These are phyloP conservation scores for Gentiana macrophylla DNA, from an alignment of 257 asterid genomes.

Conservation along the genomic window DNA sequence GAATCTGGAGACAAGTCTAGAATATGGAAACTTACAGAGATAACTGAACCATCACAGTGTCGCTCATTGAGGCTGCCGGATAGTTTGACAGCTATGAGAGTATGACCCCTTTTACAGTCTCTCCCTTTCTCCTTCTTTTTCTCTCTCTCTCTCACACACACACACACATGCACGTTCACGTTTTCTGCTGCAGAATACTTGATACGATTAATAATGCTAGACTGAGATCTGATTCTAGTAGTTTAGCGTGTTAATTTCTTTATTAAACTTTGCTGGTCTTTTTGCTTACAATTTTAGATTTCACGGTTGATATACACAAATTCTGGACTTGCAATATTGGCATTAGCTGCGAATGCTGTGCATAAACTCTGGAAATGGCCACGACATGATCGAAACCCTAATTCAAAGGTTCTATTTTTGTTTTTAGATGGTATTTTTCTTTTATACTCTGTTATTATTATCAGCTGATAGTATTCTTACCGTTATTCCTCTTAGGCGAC, in stretches of 20 bases:
- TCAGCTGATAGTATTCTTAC: conserved; percentile 2
- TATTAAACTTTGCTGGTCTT: neutral
- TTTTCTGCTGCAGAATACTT: neutral
- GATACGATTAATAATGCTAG: neutral
- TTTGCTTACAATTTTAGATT: conserved; percentile 20
- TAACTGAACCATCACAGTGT: conserved; percentile 50
- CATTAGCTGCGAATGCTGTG: conserved; percentile 48
- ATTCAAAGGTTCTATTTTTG: conserved; percentile 32
- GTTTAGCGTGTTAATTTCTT: too few relatives aligned
- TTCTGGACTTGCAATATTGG: conserved; percentile 47
- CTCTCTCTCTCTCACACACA: conserved; percentile 1
- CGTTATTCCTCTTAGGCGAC: conserved; percentile 30
- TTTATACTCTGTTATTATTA: neutral
- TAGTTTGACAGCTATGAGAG: conserved; percentile 30
- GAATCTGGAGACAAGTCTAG: conserved; percentile 47
- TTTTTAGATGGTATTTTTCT: neutral
- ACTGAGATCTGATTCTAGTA: neutral
- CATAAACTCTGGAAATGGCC: conserved; percentile 71
- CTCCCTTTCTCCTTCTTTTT: neutral
- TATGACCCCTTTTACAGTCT: conserved; percentile 13
- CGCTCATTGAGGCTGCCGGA: conserved; percentile 48
- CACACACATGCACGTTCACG: neutral
- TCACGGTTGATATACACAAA: conserved; percentile 47
- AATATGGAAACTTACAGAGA: conserved; percentile 46
- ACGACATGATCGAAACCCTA: conserved; percentile 32